These are phyloP conservation scores for Fusarium aywerte DNA, from an alignment of 2,329 filamentous ascomycete species.

Conservation along the genomic window DNA sequence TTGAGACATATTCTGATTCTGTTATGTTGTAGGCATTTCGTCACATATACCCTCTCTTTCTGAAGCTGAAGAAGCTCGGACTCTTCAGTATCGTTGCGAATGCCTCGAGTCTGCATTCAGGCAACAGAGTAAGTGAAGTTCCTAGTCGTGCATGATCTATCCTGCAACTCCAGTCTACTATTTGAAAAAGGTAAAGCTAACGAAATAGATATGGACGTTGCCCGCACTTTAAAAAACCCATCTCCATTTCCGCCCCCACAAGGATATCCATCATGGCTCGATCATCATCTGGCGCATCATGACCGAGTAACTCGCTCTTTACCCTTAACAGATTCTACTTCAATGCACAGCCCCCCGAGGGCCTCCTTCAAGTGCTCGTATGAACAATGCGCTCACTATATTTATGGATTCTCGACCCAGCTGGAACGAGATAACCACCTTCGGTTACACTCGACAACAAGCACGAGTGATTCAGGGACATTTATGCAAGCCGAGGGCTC, in stretches of 20 bases:
- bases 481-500: conserved; percentile 47
- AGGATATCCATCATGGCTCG: conserved; percentile 63
- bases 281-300: conserved; percentile 61
- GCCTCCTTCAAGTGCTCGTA: conserved; percentile 64
- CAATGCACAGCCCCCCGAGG: conserved; percentile 9
- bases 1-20: conserved; percentile 31
- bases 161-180: background rate
- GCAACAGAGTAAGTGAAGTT: conserved; percentile 47
- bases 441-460: conserved; percentile 55
- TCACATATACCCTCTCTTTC: conserved; percentile 59
- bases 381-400: conserved; percentile 66
- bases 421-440: conserved; percentile 64
- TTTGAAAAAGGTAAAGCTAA: conserved; percentile 30
- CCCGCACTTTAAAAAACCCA: conserved; percentile 47
- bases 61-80: conserved; percentile 66
- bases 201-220: conserved; percentile 48
- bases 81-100: conserved; percentile 68
- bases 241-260: conserved; percentile 52
- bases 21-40: conserved; percentile 41
- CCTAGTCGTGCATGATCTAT: background rate
- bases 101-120: conserved; percentile 65
- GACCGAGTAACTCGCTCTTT: conserved; percentile 59
- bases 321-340: conserved; percentile 27
- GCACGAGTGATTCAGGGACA: conserved; percentile 59
- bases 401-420: conserved; percentile 65